Conservation (phyloP, 2,329 filamentous ascomycete genomes). For the Pseudogymnoascus sp. region DNA sequence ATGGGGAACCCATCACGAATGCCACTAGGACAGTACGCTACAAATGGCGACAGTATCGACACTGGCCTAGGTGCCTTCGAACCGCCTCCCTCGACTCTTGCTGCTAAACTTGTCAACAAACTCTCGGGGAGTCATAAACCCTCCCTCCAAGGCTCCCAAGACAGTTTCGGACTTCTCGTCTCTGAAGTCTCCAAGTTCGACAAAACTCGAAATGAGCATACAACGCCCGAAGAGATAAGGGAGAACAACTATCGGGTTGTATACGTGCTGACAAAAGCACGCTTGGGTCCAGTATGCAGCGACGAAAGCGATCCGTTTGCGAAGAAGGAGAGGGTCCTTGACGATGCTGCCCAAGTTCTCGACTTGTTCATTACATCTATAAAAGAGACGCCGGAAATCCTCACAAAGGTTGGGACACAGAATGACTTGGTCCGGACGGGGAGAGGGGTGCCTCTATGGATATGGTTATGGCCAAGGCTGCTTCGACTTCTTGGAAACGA, state of each 20-base stretch:
- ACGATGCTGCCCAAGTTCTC: slow-evolving; percentile 65
- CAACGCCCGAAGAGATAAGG: slow-evolving; percentile 56
- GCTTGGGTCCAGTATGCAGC: not conserved
- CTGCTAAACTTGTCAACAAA: slow-evolving; percentile 79
- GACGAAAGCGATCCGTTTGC: slow-evolving; percentile 57
- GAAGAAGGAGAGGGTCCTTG: slow-evolving; percentile 47
- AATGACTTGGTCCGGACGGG: slow-evolving; percentile 42
- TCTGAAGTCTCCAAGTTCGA: slow-evolving; percentile 50
- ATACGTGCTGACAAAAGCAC: slow-evolving; percentile 71
- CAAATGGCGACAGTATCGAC: slow-evolving; percentile 6
- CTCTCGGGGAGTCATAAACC: slow-evolving; percentile 60
- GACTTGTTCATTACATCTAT: slow-evolving; percentile 71
- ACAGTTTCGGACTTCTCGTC: slow-evolving; percentile 68
- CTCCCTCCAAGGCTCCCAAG: slow-evolving; percentile 58
- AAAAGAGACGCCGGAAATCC: slow-evolving; percentile 65
- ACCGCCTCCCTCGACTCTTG: slow-evolving; percentile 70
- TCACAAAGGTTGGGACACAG: slow-evolving; percentile 41
- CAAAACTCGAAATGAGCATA: slow-evolving; percentile 42
- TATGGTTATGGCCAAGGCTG: slow-evolving; percentile 56
- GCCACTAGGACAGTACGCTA: not conserved
- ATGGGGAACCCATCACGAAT: not conserved
- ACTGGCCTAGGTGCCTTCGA: slow-evolving; percentile 15
- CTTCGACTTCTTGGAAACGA: slow-evolving; percentile 50
- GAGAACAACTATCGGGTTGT: slow-evolving; percentile 80
- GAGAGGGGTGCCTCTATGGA: slow-evolving; percentile 56